Evolutionary conservation across 169 alveolate species (phyloP), one percentile per base, ranked within the genome.

Genomic region (Plasmodium vivax): DNA sequence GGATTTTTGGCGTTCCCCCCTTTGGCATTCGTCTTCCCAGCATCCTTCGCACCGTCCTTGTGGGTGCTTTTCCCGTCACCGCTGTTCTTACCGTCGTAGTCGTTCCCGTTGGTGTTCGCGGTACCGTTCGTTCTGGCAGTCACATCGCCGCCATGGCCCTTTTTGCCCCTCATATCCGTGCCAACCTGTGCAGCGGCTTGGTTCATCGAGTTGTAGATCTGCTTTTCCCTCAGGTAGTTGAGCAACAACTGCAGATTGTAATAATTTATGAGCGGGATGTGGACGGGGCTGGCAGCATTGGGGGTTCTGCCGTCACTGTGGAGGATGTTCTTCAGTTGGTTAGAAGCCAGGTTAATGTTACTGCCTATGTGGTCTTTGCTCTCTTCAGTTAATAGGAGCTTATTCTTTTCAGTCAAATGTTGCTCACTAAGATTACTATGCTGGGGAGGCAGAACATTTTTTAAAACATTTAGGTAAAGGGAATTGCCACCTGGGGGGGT

Each of bases 191-290:
- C 10, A 43, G 12, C 34, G 62, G 19, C 19, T 32, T 41, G 45
- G 82, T 87, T 87, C 45, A 43, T 56, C 23, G 93, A 75, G n/a
- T 87, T 58, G 34, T 87, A 79, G 14, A 74, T 7, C n/a, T 87
- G 93, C 54, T 45, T 62, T 77, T 68, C 82, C 71, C 47, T 75
- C 41, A 87, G 6, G n/a, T 32, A 54, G 62, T 77, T 87, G 58
- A 87, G 82, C 30, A 87, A 34, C 34, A 87, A 38, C 23, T 87
- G 93, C 23, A 87, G n/a, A 71, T 87, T 87, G 71, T 87, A 87
- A 58, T 87, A 87, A 79, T 87, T 71, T 34, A 36, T 77, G 14
- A 87, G n/a, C 2, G 93, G 82, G 38, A 51, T n/a, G 38, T 14
- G 72, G 47, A 38, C 23, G 43, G 45, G 56, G 32, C 16, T 74